These are phyloP conservation scores for Colletotrichum sp. DNA, from an alignment of 2,329 filamentous ascomycete species.

Conservation along the genomic window DNA sequence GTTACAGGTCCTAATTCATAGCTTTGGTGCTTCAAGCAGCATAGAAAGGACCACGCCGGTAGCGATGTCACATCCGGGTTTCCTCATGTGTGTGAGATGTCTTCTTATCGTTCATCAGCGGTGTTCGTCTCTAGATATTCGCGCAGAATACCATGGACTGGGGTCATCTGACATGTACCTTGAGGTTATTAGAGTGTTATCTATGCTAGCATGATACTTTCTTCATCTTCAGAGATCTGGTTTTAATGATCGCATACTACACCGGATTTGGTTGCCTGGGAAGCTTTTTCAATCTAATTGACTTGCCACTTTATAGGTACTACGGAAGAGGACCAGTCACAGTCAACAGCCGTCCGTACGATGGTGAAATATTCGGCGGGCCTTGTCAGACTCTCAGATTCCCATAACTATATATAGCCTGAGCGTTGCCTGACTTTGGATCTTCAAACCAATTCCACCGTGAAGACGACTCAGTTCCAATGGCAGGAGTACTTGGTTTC, in stretches of 20 bases:
- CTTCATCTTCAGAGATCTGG: not conserved
- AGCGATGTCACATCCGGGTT: no score
- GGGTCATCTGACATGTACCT: no score
- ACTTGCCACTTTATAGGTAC: accelerated
- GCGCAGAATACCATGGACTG: accelerated
- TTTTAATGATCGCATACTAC: no score
- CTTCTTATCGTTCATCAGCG: accelerated
- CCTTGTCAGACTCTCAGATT: not conserved
- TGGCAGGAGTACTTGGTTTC: accelerated
- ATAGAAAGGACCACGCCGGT: no score
- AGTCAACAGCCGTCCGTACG: not conserved
- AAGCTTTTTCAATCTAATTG: not conserved
- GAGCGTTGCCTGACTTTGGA: accelerated
- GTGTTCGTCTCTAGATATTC: not conserved
- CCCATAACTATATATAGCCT: not conserved
- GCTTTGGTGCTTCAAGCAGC: no score
- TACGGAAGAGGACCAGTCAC: accelerated
- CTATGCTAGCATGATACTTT: not conserved
- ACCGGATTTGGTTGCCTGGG: accelerated
- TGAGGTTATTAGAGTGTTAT: no score
- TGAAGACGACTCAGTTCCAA: not conserved
- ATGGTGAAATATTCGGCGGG: accelerated
- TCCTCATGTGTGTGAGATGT: accelerated
- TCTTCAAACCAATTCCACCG: not conserved
- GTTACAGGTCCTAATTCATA: no score